Conservation (phyloP, 768 basidiomycete genomes). For the Trametes coccinea region DNA sequence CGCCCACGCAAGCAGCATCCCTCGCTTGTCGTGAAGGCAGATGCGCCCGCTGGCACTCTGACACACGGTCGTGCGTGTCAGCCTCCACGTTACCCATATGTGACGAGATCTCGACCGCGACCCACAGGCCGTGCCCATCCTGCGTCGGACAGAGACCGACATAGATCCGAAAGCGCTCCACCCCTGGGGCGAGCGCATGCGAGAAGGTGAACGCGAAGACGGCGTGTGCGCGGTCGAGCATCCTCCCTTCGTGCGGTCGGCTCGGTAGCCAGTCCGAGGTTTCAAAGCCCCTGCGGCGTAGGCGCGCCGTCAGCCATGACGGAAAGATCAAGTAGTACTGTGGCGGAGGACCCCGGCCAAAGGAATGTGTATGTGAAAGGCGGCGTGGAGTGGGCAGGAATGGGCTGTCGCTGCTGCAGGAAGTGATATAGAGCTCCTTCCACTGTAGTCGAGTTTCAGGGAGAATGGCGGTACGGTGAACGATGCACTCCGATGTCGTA, state of each 20-base stretch:
- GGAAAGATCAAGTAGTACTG: slow-evolving; percentile 5
- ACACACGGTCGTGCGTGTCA: neutral
- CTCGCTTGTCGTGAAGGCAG: neutral
- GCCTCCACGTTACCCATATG: neutral
- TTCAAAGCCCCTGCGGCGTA: neutral
- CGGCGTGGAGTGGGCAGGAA: neutral
- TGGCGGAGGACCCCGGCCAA: neutral
- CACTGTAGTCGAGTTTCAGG: neutral
- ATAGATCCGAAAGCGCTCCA: neutral
- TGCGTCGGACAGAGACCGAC: slow-evolving; percentile 1
- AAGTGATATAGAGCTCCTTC: slow-evolving; percentile 3
- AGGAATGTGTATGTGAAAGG: neutral
- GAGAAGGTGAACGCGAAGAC: slow-evolving; percentile 4
- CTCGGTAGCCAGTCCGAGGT: neutral
- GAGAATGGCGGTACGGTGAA: neutral
- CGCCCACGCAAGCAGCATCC: neutral
- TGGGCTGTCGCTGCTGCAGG: slow-evolving; percentile 2
- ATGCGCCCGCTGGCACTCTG: neutral
- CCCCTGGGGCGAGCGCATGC: neutral
- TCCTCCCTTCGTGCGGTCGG: neutral
- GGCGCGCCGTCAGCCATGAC: neutral
- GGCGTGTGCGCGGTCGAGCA: neutral
- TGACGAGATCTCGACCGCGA: slow-evolving; percentile 2
- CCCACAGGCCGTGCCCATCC: neutral
- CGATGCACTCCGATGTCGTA: neutral